Percentiles rank a stretch among this genome's conserved stretches.
phyloP scores from a whole-genome alignment of 805 yeast genomes.

The Priceomyces melissophilus region DNA sequence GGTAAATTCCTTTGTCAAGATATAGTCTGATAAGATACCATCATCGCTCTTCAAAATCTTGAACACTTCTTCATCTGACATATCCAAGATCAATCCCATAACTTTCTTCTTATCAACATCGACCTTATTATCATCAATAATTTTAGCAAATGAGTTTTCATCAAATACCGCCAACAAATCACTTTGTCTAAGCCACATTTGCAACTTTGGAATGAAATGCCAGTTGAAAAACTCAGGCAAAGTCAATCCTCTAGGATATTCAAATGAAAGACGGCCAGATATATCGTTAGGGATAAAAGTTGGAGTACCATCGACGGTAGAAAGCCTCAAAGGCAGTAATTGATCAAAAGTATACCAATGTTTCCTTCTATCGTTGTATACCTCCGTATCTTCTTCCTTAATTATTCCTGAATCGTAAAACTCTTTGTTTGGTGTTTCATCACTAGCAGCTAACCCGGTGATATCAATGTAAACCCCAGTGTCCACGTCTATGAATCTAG shows the following conservation, averaged over 20 bases:
- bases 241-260: slow-evolving; percentile 14
- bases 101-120: slow-evolving; percentile 10
- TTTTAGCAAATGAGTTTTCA: slow-evolving; percentile 3
- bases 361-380: slow-evolving; percentile 48
- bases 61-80: slow-evolving; percentile 23
- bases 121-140: not conserved
- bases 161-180: slow-evolving; percentile 6
- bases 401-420: slow-evolving; percentile 5
- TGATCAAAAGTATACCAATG: slow-evolving; percentile 48
- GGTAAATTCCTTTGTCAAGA: slow-evolving; percentile 14
- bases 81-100: slow-evolving; percentile 13
- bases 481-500: slow-evolving; percentile 52
- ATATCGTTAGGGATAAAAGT: slow-evolving; percentile 9
- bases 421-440: slow-evolving; percentile 7
- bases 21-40: slow-evolving; percentile 18
- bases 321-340: slow-evolving; percentile 45
- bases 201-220: slow-evolving; percentile 16
- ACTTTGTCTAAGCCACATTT: slow-evolving; percentile 16
- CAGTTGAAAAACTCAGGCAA: slow-evolving; percentile 12
- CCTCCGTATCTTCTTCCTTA: slow-evolving; percentile 14
- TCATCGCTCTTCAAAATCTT: slow-evolving; percentile 19
- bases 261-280: slow-evolving; percentile 14
- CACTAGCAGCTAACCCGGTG: slow-evolving; percentile 32
- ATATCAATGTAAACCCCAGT: slow-evolving; percentile 55
- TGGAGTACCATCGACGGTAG: slow-evolving; percentile 49